Percentiles rank a stretch among this genome's conserved stretches.
phyloP scores from a whole-genome alignment of 2,329 filamentous ascomycete genomes.

The Pseudogymnoascus sp. region DNA sequence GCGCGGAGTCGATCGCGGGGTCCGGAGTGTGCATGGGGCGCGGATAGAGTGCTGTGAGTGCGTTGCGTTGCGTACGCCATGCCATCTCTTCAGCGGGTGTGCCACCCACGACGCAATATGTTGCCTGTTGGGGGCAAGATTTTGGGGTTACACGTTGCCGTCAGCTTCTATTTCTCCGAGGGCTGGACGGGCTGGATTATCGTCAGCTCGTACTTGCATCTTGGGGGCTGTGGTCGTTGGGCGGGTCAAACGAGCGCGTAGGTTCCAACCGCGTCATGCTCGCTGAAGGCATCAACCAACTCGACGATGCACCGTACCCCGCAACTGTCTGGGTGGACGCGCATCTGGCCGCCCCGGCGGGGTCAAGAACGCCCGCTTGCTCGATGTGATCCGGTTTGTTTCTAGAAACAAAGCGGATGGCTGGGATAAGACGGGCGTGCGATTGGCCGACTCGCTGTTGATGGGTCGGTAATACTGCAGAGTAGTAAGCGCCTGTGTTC shows the following conservation, averaged over 20 bases:
- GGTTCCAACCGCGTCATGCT: not conserved
- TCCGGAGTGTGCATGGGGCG: not conserved
- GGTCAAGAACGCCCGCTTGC: not conserved
- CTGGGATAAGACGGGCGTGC: not conserved
- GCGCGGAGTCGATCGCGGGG: not conserved
- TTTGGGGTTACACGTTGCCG: not conserved
- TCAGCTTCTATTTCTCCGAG: constrained; percentile 1
- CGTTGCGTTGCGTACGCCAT: not conserved
- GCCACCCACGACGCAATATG: not conserved
- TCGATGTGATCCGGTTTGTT: not conserved
- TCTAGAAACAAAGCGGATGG: constrained; percentile 5
- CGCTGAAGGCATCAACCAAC: not conserved
- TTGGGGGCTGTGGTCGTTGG: not conserved
- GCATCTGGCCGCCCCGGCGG: not conserved
- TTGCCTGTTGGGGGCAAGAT: not conserved
- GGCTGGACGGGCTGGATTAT: not conserved
- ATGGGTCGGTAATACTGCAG: not conserved
- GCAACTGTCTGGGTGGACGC: not conserved
- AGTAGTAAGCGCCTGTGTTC: not conserved
- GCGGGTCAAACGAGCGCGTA: not conserved
- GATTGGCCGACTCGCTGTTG: not conserved
- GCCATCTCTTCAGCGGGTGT: not conserved
- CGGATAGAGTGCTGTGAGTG: not conserved
- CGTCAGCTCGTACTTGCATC: not conserved
- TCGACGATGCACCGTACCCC: not conserved